A percentile compares a stretch with the other conserved stretches of the same genome.
Conservation (phyloP, 768 basidiomycete genomes). For the Cystofilobasidium bisporidii region DNA sequence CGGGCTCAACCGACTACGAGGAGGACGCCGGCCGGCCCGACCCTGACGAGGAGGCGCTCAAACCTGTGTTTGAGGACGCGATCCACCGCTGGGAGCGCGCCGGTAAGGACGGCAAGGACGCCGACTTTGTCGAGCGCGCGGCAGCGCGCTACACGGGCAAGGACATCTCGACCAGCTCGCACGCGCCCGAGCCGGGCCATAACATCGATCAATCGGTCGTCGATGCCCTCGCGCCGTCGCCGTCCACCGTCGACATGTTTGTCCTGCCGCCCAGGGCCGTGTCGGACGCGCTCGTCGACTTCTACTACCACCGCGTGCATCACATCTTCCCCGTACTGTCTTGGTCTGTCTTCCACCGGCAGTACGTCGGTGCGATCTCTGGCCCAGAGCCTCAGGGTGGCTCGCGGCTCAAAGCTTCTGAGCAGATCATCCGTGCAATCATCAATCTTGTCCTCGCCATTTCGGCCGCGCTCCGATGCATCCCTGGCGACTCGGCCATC, state of each 20-base stretch:
- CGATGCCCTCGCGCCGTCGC: background rate
- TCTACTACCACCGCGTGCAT: background rate
- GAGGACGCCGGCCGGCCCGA: background rate
- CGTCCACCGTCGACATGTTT: background rate
- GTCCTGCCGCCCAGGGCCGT: background rate
- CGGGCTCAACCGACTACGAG: background rate
- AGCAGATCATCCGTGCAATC: background rate
- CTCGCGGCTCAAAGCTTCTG: background rate
- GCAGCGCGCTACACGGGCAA: background rate
- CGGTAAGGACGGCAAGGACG: background rate
- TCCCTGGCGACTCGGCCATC: background rate
- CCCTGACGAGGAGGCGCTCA: background rate
- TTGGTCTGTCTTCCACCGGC: background rate
- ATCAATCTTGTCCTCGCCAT: constrained; percentile 1
- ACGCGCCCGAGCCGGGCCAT: background rate
- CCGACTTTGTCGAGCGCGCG: constrained; percentile 2
- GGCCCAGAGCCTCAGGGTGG: background rate
- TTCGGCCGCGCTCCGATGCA: background rate
- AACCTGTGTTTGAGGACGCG: background rate
- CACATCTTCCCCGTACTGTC: background rate
- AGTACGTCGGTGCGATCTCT: background rate
- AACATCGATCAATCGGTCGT: background rate
- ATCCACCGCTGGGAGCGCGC: background rate
- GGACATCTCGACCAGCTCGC: background rate
- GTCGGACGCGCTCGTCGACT: background rate